phyloP scores from a whole-genome alignment of 768 basidiomycete species.

The Tephrocybe rancida region DNA sequence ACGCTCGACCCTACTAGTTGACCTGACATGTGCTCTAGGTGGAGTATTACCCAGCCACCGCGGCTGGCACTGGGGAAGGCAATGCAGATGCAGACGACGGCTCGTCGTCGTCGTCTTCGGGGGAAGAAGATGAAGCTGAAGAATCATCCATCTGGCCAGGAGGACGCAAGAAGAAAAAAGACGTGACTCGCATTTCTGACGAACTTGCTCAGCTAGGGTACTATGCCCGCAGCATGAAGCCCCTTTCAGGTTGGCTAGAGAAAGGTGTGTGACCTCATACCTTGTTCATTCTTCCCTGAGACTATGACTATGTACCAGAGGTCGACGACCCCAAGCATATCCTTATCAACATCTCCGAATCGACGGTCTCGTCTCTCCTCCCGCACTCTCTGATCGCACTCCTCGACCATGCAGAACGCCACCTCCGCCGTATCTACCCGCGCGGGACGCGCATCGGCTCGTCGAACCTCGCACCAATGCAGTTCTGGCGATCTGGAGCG shows the following conservation, averaged over 20 bases:
- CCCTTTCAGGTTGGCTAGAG: conserved; percentile 49
- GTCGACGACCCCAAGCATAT: conserved; percentile 47
- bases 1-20: background rate
- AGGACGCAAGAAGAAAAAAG: conserved; percentile 19
- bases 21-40: conserved; percentile 35
- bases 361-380: conserved; percentile 40
- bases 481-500: conserved; percentile 58
- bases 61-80: conserved; percentile 24
- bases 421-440: conserved; percentile 61
- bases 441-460: conserved; percentile 58
- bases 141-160: conserved; percentile 13
- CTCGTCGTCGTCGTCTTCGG: conserved; percentile 29
- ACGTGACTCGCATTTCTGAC: conserved; percentile 42
- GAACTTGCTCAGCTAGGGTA: conserved; percentile 57
- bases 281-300: background rate
- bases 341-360: conserved; percentile 65
- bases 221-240: conserved; percentile 67
- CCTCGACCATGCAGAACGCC: conserved; percentile 39
- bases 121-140: conserved; percentile 16
- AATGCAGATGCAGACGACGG: conserved; percentile 19
- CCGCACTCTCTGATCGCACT: conserved; percentile 37
- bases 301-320: conserved; percentile 24
- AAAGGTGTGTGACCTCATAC: conserved; percentile 30
- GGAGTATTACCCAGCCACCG: conserved; percentile 50
- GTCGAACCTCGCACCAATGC: conserved; percentile 52